phyloP scores from a whole-genome alignment of 148 eudicot genomes.

The Rhododendron henanense region DNA sequence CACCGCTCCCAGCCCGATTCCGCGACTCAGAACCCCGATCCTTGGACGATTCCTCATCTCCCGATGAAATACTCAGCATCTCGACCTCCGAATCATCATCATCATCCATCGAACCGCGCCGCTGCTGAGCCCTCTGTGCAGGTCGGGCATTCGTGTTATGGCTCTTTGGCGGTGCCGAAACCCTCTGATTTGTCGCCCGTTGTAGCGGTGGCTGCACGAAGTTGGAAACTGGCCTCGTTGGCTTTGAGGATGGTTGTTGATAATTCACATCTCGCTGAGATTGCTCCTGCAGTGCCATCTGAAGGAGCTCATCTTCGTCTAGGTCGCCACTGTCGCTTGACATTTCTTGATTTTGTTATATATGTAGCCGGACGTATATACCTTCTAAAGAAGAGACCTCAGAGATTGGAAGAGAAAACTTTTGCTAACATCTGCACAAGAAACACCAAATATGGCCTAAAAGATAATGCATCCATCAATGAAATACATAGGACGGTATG shows the following conservation, averaged over 20 bases:
- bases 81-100: conserved; percentile 96
- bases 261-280: conserved; percentile 62
- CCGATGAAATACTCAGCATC: conserved; percentile 87
- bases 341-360: conserved; percentile 25
- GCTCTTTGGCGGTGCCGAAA: conserved; percentile 15
- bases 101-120: conserved; percentile 45
- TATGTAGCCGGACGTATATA: neutral
- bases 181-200: conserved; percentile 10
- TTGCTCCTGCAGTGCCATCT: conserved; percentile 88
- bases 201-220: conserved; percentile 65
- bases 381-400: neutral
- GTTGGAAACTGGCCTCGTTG: conserved; percentile 60
- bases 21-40: conserved; percentile 22
- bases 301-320: conserved; percentile 95
- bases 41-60: conserved; percentile 72
- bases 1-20: conserved; percentile 26
- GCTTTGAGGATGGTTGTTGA: conserved; percentile 11
- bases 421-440: neutral
- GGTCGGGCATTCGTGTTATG: conserved; percentile 13
- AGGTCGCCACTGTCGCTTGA: conserved; percentile 62
- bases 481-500: too few species aligned
- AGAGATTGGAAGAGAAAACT: neutral
- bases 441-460: neutral
- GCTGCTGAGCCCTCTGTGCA: conserved; percentile 13
- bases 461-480: neutral